Percentiles rank a stretch among this genome's conserved stretches.
These are phyloP conservation scores for Meripilus lineatus DNA, from an alignment of 1,284 basidiomycete genomes.

Conservation along the genomic window DNA sequence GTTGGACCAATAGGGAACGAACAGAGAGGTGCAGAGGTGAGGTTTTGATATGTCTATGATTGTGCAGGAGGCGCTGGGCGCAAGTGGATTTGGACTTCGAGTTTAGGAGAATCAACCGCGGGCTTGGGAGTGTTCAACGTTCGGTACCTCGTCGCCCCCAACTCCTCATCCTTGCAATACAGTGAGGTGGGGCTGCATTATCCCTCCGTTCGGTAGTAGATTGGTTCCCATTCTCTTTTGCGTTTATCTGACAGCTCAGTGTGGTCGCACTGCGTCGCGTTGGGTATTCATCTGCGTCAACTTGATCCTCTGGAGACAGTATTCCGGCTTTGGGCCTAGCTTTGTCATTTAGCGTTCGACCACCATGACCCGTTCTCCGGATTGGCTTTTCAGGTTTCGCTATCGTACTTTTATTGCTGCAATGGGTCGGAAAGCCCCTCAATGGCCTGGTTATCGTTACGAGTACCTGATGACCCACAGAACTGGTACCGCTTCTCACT, in stretches of 20 bases:
- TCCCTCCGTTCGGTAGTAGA: slow-evolving; percentile 21
- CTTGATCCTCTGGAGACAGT: slow-evolving; percentile 11
- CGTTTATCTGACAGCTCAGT: slow-evolving; percentile 2
- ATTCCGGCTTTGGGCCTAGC: slow-evolving; percentile 1
- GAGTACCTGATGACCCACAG: slow-evolving; percentile 14
- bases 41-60: background rate
- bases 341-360: slow-evolving; percentile 13
- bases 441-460: slow-evolving; percentile 5
- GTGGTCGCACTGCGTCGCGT: slow-evolving; percentile 16
- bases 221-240: slow-evolving; percentile 18
- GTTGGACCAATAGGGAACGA: slow-evolving; percentile 16
- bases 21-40: slow-evolving; percentile 18
- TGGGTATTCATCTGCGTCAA: slow-evolving; percentile 20
- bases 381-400: no score
- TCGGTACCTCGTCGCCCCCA: slow-evolving; percentile 20
- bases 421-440: no score
- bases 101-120: slow-evolving; percentile 16
- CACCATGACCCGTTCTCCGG: slow-evolving; percentile 19
- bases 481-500: slow-evolving; percentile 16
- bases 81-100: slow-evolving; percentile 5
- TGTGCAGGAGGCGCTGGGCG: background rate
- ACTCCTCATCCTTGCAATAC: slow-evolving; percentile 25
- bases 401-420: no score
- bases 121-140: slow-evolving; percentile 11
- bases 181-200: slow-evolving; percentile 25